phyloP scores from a whole-genome alignment of 2,329 filamentous ascomycete species.

The Trichoderma guizhouense region DNA sequence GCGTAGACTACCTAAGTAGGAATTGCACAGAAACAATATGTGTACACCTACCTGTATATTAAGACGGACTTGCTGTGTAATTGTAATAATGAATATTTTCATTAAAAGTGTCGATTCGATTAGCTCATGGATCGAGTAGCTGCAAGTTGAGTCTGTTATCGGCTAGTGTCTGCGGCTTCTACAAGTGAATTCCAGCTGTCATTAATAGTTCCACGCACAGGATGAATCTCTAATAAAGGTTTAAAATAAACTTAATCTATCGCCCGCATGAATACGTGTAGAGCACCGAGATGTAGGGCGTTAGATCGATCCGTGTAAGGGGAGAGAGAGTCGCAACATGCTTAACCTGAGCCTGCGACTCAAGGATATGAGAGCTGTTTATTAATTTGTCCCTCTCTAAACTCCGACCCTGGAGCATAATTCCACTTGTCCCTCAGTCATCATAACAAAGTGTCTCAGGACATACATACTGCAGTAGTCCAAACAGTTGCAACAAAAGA shows the following conservation, averaged over 20 bases:
- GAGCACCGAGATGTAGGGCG: neutral
- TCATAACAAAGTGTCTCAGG: neutral
- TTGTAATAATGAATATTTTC: neutral
- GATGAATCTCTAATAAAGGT: neutral
- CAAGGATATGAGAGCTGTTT: neutral
- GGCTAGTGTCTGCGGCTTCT: neutral
- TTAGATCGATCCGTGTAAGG: neutral
- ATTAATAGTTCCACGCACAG: neutral
- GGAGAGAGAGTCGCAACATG: neutral
- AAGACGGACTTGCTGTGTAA: neutral
- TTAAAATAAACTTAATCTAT: neutral
- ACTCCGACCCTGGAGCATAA: neutral
- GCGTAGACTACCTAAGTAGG: slow-evolving; percentile 22
- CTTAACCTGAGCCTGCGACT: neutral
- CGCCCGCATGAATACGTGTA: neutral
- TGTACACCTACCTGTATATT: neutral
- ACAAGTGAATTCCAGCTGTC: neutral
- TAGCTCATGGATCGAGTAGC: neutral
- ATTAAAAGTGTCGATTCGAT: neutral
- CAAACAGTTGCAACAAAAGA: neutral
- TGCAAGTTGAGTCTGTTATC: neutral
- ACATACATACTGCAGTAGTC: neutral
- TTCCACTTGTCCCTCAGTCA: neutral
- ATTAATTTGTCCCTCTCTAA: neutral
- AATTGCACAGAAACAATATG: neutral